Percentiles rank a stretch among this genome's conserved stretches.
phyloP scores from a whole-genome alignment of 2,329 filamentous ascomycete species.

The Teratosphaeria viscida region DNA sequence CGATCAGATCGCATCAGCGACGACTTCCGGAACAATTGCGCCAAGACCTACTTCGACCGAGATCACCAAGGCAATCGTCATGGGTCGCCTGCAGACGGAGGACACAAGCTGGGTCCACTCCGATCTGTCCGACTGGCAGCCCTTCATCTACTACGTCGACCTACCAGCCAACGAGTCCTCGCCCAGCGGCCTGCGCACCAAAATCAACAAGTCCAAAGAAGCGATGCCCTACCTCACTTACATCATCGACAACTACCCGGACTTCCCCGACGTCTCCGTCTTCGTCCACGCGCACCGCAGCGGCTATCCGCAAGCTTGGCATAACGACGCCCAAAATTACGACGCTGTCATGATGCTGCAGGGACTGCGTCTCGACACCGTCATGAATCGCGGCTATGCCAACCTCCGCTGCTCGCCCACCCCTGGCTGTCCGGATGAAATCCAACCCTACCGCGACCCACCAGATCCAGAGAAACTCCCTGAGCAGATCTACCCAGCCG shows the following conservation, averaged over 20 bases:
- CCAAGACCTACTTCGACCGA: neutral
- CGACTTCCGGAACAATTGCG: neutral
- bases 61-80: slow-evolving; percentile 22
- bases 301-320: slow-evolving; percentile 17
- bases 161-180: slow-evolving; percentile 18
- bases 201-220: slow-evolving; percentile 34
- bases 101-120: slow-evolving; percentile 35
- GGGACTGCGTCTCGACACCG: slow-evolving; percentile 10
- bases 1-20: neutral
- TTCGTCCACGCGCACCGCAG: slow-evolving; percentile 22
- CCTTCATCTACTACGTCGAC: slow-evolving; percentile 36
- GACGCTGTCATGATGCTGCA: slow-evolving; percentile 18
- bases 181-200: slow-evolving; percentile 10
- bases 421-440: slow-evolving; percentile 17
- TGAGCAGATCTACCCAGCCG: slow-evolving; percentile 12
- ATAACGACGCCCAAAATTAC: slow-evolving; percentile 18
- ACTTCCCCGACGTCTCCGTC: slow-evolving; percentile 18
- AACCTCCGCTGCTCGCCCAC: slow-evolving; percentile 17
- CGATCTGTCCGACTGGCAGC: slow-evolving; percentile 39
- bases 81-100: slow-evolving; percentile 35
- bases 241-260: slow-evolving; percentile 36
- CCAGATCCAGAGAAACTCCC: slow-evolving; percentile 8
- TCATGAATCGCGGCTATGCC: slow-evolving; percentile 17
- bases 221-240: slow-evolving; percentile 39
- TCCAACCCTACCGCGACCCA: slow-evolving; percentile 12